phyloP scores from a whole-genome alignment of 2,329 filamentous ascomycete species.

The Nectriaceae sp. region DNA sequence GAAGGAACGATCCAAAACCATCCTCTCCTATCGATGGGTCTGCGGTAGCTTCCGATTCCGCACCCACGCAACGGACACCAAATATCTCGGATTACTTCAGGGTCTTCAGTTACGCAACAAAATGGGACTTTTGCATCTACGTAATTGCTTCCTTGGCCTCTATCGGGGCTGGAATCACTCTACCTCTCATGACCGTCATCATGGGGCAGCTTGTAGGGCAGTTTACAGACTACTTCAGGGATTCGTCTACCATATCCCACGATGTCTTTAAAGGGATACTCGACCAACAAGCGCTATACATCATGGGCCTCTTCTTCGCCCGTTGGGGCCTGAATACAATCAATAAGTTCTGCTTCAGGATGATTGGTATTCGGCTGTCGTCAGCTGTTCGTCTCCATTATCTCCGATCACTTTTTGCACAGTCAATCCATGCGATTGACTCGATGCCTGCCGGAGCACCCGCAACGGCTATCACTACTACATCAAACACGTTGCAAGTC shows the following conservation, averaged over 20 bases:
- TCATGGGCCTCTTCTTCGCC: slow-evolving; percentile 24
- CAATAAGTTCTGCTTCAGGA: slow-evolving; percentile 41
- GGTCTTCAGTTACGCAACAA: too few relatives aligned
- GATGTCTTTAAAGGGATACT: slow-evolving; percentile 13
- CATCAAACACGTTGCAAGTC: slow-evolving; percentile 54
- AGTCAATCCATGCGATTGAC: slow-evolving; percentile 52
- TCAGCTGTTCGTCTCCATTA: slow-evolving; percentile 53
- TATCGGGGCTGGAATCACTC: slow-evolving; percentile 34
- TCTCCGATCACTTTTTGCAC: slow-evolving; percentile 50
- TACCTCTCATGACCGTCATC: slow-evolving; percentile 41
- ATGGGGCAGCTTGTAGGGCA: slow-evolving; percentile 34
- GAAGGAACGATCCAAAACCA: too few relatives aligned
- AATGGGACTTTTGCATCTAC: too few relatives aligned
- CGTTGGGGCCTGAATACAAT: slow-evolving; percentile 25
- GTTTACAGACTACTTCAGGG: slow-evolving; percentile 28
- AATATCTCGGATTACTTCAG: too few relatives aligned
- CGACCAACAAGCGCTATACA: slow-evolving; percentile 25
- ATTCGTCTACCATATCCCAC: slow-evolving; percentile 16
- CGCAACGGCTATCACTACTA: slow-evolving; percentile 53
- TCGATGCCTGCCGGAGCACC: slow-evolving; percentile 52
- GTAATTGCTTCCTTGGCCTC: too few relatives aligned
- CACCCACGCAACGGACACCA: too few relatives aligned
- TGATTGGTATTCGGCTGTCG: slow-evolving; percentile 52
- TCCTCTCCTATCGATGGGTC: too few relatives aligned
- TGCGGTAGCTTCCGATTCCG: too few relatives aligned